phyloP scores from a whole-genome alignment of 2,329 filamentous ascomycete genomes.

The Talaromyces verruculosus region DNA sequence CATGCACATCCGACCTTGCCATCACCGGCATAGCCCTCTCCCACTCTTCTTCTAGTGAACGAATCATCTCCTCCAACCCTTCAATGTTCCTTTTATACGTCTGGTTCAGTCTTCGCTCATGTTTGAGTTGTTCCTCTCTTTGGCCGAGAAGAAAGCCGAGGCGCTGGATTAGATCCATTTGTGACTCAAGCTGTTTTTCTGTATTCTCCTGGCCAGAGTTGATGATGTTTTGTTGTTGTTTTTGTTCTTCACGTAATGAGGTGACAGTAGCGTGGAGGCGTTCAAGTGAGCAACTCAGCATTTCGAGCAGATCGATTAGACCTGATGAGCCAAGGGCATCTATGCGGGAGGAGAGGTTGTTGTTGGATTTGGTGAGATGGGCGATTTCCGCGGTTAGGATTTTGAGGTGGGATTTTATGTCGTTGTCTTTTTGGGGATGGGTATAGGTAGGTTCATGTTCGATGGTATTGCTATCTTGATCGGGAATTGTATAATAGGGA shows the following conservation, averaged over 20 bases:
- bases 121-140: slow-evolving; percentile 13
- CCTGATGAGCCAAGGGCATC: slow-evolving; percentile 11
- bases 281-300: slow-evolving; percentile 9
- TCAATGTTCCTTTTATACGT: neutral
- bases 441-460: no score
- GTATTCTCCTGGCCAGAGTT: neutral
- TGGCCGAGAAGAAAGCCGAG: slow-evolving; percentile 2
- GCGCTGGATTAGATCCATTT: slow-evolving; percentile 13
- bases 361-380: slow-evolving; percentile 15
- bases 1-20: neutral
- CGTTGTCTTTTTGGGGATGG: neutral
- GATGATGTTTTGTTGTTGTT: neutral
- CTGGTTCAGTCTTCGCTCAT: slow-evolving; percentile 1
- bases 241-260: slow-evolving; percentile 2
- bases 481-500: no score
- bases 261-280: neutral
- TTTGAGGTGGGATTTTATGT: neutral
- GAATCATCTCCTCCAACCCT: slow-evolving; percentile 4
- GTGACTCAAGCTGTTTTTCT: neutral
- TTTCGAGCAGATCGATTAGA: slow-evolving; percentile 13
- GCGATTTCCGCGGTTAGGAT: neutral
- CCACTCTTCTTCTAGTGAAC: slow-evolving; percentile 10
- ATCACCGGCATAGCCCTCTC: slow-evolving; percentile 40
- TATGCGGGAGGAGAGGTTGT: slow-evolving; percentile 10
- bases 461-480: no score